These are phyloP conservation scores for Quercus lobata DNA, from an alignment of 331 rosid species.

Conservation along the genomic window DNA sequence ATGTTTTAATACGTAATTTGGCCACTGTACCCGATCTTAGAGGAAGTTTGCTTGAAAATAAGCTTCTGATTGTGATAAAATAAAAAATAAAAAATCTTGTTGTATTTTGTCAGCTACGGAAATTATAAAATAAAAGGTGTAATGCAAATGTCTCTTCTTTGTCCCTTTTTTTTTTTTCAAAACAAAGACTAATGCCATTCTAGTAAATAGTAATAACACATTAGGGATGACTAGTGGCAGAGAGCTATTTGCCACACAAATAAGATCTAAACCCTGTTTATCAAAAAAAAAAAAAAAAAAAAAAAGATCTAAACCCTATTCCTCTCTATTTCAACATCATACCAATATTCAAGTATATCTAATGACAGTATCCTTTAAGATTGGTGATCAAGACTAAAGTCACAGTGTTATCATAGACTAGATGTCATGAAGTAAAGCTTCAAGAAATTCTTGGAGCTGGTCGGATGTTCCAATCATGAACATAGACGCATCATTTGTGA, in stretches of 20 bases:
- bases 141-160: background rate
- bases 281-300: background rate
- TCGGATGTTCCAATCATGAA: no score
- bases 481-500: no score
- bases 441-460: no score
- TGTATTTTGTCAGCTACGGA: background rate
- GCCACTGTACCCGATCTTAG: background rate
- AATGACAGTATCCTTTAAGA: no score
- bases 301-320: background rate
- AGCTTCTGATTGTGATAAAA: background rate
- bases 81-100: background rate
- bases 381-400: no score
- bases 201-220: background rate
- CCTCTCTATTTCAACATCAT: no score
- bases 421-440: no score
- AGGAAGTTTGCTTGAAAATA: background rate
- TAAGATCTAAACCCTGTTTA: background rate
- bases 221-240: background rate
- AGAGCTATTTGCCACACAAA: background rate
- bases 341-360: no score
- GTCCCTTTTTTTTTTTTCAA: background rate
- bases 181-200: background rate
- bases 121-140: background rate
- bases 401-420: no score
- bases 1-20: background rate